A percentile compares a stretch with the other conserved stretches of the same genome.
These are phyloP conservation scores for Sclerospora graminicola DNA, from an alignment of 352 stramenopile genomes.

Conservation along the genomic window DNA sequence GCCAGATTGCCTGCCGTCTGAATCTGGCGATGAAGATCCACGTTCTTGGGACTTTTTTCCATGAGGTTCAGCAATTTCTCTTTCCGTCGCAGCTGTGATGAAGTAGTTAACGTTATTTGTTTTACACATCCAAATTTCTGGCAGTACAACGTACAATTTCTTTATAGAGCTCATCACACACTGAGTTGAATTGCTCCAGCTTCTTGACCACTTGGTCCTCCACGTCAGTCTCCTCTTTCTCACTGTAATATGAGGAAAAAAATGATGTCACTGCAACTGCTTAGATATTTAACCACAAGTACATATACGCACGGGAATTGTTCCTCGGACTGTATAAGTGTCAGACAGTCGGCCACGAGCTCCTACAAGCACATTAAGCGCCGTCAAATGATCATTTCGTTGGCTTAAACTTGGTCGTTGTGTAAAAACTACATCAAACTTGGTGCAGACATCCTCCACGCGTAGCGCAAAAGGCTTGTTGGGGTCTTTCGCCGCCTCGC, in stretches of 20 bases:
- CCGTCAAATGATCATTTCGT: slow-evolving; percentile 3
- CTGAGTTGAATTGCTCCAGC: slow-evolving; percentile 82
- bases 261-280: neutral
- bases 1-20: slow-evolving; percentile 75
- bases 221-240: slow-evolving; percentile 21
- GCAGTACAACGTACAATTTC: slow-evolving; percentile 48
- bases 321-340: slow-evolving; percentile 70
- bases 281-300: neutral
- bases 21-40: slow-evolving; percentile 80
- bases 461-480: slow-evolving; percentile 83
- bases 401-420: neutral
- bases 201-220: slow-evolving; percentile 81
- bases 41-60: slow-evolving; percentile 77
- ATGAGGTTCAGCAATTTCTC: slow-evolving; percentile 77
- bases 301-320: slow-evolving; percentile 40
- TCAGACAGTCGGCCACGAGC: slow-evolving; percentile 63
- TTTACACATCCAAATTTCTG: neutral
- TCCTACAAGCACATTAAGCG: slow-evolving; percentile 24
- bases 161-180: slow-evolving; percentile 84
- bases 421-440: slow-evolving; percentile 52
- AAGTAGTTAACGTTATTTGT: slow-evolving; percentile 1
- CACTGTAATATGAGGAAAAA: slow-evolving; percentile 7
- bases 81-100: slow-evolving; percentile 61
- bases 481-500: slow-evolving; percentile 80
- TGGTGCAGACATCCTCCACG: slow-evolving; percentile 76